Percentiles rank a stretch among this genome's conserved stretches.
Evolutionary conservation across 257 asterid species (phyloP).

Genomic region (Solanum chilense): DNA sequence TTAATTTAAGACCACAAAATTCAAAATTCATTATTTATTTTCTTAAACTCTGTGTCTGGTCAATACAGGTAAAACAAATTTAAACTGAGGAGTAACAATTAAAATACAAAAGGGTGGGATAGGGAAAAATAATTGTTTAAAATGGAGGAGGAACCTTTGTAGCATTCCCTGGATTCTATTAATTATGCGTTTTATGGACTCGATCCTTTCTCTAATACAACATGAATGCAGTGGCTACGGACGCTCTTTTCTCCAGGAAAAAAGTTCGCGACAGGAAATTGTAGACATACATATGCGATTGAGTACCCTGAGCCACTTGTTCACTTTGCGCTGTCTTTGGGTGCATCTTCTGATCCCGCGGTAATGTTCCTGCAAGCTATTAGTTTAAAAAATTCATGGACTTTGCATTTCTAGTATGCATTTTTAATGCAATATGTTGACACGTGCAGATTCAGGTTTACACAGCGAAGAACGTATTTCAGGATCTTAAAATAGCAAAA

Average conservation of each 20-base stretch:
- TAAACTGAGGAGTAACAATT: not conserved
- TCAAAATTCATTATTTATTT: not conserved
- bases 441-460: slow-evolving; percentile 56
- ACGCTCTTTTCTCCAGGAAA: slow-evolving; percentile 66
- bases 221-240: slow-evolving; percentile 65
- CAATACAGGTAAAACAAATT: not conserved
- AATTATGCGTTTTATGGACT: not conserved
- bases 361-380: slow-evolving; percentile 21
- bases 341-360: slow-evolving; percentile 70
- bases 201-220: not conserved
- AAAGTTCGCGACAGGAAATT: slow-evolving; percentile 41
- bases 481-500: slow-evolving; percentile 58
- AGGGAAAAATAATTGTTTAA: not conserved
- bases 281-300: slow-evolving; percentile 48
- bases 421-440: not conserved
- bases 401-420: not conserved
- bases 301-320: slow-evolving; percentile 86
- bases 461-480: slow-evolving; percentile 48
- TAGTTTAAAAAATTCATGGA: not conserved
- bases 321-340: slow-evolving; percentile 84
- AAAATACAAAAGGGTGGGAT: not conserved
- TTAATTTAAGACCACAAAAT: not conserved
- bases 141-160: not conserved
- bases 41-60: not conserved
- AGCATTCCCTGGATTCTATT: not conserved